A percentile compares a stretch with the other conserved stretches of the same genome.
Conservation (phyloP, 2,329 filamentous ascomycete genomes). For the Claviceps sp. region DNA sequence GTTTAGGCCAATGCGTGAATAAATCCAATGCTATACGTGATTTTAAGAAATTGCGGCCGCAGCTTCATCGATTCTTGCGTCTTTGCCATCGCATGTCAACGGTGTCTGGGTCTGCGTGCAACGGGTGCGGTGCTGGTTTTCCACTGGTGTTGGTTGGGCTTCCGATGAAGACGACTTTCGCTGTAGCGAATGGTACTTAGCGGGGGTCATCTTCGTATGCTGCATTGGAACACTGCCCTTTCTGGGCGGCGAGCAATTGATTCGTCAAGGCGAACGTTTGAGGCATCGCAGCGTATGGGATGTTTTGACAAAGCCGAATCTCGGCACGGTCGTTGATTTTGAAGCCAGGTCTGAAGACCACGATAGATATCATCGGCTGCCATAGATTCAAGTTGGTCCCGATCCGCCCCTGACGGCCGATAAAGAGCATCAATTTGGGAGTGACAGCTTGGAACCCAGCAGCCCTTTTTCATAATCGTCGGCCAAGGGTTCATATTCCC, state of each 20-base stretch:
- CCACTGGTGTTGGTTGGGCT: constrained; percentile 70
- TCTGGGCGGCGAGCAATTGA: constrained; percentile 67
- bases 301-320: constrained; percentile 54
- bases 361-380: constrained; percentile 51
- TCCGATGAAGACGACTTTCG: constrained; percentile 91
- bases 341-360: constrained; percentile 57
- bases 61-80: constrained; percentile 66
- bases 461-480: constrained; percentile 40
- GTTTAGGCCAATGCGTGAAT: constrained; percentile 68
- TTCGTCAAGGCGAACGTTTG: constrained; percentile 43
- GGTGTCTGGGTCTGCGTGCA: constrained; percentile 62
- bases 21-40: constrained; percentile 58
- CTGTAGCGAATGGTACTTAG: constrained; percentile 82
- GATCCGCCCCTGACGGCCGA: constrained; percentile 58
- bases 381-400: constrained; percentile 66
- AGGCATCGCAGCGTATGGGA: constrained; percentile 39
- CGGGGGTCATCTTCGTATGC: constrained; percentile 55
- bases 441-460: constrained; percentile 38
- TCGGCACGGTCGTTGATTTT: constrained; percentile 78
- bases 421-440: constrained; percentile 54
- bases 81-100: constrained; percentile 77
- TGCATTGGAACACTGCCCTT: constrained; percentile 70
- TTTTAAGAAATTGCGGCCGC: constrained; percentile 55
- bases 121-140: constrained; percentile 74
- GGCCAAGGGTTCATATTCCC: constrained; percentile 22